Evolutionary conservation across 106 monocot species (phyloP).

Genomic region (Dendrobium chrysotoxum): DNA sequence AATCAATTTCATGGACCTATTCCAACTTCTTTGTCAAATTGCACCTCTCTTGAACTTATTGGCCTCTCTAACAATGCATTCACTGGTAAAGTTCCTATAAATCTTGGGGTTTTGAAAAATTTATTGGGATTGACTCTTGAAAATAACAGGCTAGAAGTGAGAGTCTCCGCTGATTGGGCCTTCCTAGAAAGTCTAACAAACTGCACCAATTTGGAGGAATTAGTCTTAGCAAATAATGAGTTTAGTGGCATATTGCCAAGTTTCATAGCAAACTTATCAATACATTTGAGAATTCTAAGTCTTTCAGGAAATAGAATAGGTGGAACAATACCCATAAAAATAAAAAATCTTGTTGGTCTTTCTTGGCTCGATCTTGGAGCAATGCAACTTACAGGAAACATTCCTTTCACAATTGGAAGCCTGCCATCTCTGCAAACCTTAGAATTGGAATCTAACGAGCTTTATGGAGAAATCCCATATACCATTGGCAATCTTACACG

Average conservation of each 20-base stretch:
- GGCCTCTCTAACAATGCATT: constrained; percentile 16
- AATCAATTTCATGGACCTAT: constrained; percentile 23
- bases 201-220: neutral
- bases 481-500: neutral
- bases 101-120: constrained; percentile 15
- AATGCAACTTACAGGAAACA: neutral
- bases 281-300: neutral
- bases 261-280: neutral
- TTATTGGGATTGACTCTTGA: neutral
- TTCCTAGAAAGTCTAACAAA: neutral
- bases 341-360: neutral
- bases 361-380: neutral
- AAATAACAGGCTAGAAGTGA: neutral
- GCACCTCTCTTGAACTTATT: constrained; percentile 7
- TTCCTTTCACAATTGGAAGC: neutral
- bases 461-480: neutral
- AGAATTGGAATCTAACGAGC: neutral
- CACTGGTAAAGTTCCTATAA: constrained; percentile 22
- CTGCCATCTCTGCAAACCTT: neutral
- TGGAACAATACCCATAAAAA: neutral
- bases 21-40: constrained; percentile 14
- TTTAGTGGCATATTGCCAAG: neutral
- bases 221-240: neutral
- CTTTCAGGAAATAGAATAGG: neutral
- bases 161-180: neutral